Evolutionary conservation across 345 rosid species (phyloP).

Genomic region (Populus tremula): DNA sequence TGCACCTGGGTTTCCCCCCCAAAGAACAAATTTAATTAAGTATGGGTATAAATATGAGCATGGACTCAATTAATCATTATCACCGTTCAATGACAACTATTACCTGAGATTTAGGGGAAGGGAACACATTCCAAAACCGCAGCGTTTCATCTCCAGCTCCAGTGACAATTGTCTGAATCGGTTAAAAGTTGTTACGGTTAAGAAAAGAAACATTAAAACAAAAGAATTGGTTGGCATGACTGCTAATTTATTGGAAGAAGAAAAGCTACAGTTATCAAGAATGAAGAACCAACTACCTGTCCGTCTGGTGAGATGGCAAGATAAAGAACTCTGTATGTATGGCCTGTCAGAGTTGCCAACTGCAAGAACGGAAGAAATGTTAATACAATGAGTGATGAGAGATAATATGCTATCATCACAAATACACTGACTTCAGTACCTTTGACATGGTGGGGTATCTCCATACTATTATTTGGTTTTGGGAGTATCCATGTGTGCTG

Average conservation of each 20-base stretch:
- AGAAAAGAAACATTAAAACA: neutral
- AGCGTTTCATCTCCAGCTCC: slow-evolving; percentile 99
- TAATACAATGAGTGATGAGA: slow-evolving; percentile 1
- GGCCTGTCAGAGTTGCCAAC: slow-evolving; percentile 98
- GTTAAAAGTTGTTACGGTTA: neutral
- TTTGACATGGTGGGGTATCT: slow-evolving; percentile 97
- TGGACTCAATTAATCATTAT: neutral
- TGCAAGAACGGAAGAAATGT: slow-evolving; percentile 32
- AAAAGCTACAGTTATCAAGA: neutral
- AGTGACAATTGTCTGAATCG: slow-evolving; percentile 83
- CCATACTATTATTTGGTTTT: slow-evolving; percentile 97
- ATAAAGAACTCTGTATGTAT: slow-evolving; percentile 87
- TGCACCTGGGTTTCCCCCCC: neutral
- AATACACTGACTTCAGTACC: slow-evolving; percentile 38
- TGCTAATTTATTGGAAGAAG: neutral
- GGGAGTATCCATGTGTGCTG: slow-evolving; percentile 98
- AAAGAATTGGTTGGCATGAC: neutral
- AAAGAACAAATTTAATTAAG: neutral
- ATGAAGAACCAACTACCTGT: slow-evolving; percentile 53
- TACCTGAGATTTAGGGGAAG: slow-evolving; percentile 95
- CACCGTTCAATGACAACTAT: neutral
- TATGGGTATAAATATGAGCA: neutral
- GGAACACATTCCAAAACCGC: slow-evolving; percentile 97
- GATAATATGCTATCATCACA: neutral
- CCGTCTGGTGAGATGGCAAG: slow-evolving; percentile 99